phyloP scores from a whole-genome alignment of 176 grass and related monocot genomes.

The Phyllostachys edulis region DNA sequence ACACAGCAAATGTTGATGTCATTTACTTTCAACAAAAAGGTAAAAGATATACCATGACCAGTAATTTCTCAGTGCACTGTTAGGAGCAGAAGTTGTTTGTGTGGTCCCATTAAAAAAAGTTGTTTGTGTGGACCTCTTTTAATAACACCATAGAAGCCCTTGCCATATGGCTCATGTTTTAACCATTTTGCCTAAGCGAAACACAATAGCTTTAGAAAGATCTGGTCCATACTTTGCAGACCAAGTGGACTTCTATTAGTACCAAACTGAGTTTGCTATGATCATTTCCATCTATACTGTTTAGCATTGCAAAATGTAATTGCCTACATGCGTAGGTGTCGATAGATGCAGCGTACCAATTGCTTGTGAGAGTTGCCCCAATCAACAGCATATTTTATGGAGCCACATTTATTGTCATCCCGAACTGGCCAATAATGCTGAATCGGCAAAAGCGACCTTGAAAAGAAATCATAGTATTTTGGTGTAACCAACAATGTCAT shows the following conservation, averaged over 20 bases:
- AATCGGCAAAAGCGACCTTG: slow-evolving; percentile 68
- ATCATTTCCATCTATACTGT: background rate
- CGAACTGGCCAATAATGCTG: slow-evolving; percentile 87
- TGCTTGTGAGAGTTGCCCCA: slow-evolving; percentile 89
- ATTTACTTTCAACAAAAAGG: background rate
- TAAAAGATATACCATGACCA: background rate
- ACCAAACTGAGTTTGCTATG: background rate
- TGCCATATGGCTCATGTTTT: background rate
- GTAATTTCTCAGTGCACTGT: background rate
- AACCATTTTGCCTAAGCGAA: background rate
- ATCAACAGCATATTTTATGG: slow-evolving; percentile 84
- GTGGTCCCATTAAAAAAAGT: background rate
- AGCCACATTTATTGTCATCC: slow-evolving; percentile 62
- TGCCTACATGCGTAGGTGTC: background rate
- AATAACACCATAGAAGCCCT: background rate
- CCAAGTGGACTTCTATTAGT: background rate
- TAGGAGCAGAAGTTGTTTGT: background rate
- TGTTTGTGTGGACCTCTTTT: slow-evolving; percentile 3
- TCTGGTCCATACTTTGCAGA: background rate
- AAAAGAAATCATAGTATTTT: slow-evolving; percentile 88
- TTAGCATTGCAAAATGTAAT: background rate
- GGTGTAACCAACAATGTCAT: slow-evolving; percentile 69
- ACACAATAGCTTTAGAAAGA: background rate
- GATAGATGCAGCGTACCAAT: slow-evolving; percentile 43
- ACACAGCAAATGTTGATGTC: background rate